These are phyloP conservation scores for Boletus nobilissimus DNA, from an alignment of 1,284 basidiomycete species.

Conservation along the genomic window DNA sequence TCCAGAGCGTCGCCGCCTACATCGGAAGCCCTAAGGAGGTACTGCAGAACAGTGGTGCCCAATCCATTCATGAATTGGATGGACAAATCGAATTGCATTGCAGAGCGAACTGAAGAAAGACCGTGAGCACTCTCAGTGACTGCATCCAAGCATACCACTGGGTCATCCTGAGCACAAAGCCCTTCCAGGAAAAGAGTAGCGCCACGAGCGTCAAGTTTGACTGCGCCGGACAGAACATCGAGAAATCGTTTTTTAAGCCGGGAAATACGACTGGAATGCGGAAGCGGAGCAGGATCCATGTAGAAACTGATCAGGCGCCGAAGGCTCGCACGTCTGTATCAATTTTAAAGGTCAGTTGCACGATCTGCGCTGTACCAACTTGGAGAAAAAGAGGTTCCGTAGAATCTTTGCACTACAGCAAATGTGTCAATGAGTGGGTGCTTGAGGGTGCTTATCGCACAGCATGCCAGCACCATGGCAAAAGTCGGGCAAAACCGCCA, in stretches of 20 bases:
- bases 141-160: constrained; percentile 26
- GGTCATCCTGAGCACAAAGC: constrained; percentile 52
- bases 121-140: constrained; percentile 30
- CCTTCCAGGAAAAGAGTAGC: constrained; percentile 59
- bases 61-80: constrained; percentile 57
- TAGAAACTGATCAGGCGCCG: not conserved
- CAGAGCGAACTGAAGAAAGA: constrained; percentile 39
- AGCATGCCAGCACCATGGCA: too few relatives aligned
- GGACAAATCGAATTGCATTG: constrained; percentile 37
- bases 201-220: constrained; percentile 25
- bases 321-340: not conserved
- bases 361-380: constrained; percentile 13
- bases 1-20: constrained; percentile 48
- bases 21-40: constrained; percentile 53
- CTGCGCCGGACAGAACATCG: constrained; percentile 34
- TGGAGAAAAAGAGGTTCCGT: not conserved
- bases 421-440: constrained; percentile 1
- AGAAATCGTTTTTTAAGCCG: constrained; percentile 35
- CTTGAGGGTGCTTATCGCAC: not conserved
- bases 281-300: constrained; percentile 18
- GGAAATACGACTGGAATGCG: constrained; percentile 12
- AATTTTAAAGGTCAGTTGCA: not conserved
- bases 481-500: not conserved
- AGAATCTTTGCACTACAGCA: not conserved
- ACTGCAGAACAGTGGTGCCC: constrained; percentile 48